Percentiles rank a stretch among this genome's conserved stretches.
These are phyloP conservation scores for Apium graveolens DNA, from an alignment of 129 eudicot species.

Conservation along the genomic window DNA sequence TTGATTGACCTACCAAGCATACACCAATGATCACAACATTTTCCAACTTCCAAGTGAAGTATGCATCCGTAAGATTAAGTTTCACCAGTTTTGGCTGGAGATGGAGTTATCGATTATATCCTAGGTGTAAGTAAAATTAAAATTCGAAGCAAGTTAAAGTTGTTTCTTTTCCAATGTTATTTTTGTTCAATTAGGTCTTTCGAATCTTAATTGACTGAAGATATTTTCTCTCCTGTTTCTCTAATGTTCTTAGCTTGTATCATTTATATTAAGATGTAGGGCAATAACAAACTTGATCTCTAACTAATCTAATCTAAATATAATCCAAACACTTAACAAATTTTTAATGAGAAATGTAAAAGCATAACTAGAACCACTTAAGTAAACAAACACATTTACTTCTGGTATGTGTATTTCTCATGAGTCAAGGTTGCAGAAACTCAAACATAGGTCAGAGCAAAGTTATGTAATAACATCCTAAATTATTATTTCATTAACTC, in stretches of 20 bases:
- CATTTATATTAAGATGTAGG: background rate
- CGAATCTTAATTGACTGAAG: background rate
- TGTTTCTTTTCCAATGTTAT: background rate
- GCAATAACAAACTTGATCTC: background rate
- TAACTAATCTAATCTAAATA: background rate
- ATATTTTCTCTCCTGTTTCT: background rate
- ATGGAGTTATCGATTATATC: background rate
- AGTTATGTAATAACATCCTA: too few relatives aligned
- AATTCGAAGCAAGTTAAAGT: background rate
- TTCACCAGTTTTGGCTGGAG: constrained; percentile 1
- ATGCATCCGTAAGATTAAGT: background rate
- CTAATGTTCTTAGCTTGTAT: background rate
- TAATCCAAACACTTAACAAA: background rate
- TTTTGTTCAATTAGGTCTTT: background rate
- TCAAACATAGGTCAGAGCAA: too few relatives aligned
- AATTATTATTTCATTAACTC: too few relatives aligned
- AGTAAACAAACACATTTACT: background rate
- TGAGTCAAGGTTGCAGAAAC: too few relatives aligned
- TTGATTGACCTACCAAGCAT: background rate
- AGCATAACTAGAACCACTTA: background rate
- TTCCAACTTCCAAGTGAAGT: background rate
- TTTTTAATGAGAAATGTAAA: background rate
- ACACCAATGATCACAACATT: background rate
- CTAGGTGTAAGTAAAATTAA: background rate
- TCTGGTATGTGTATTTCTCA: background rate